Evolutionary conservation across 768 basidiomycete species (phyloP), one percentile per base, ranked within the genome.

Genomic region (Fistulinella prunicolor): DNA sequence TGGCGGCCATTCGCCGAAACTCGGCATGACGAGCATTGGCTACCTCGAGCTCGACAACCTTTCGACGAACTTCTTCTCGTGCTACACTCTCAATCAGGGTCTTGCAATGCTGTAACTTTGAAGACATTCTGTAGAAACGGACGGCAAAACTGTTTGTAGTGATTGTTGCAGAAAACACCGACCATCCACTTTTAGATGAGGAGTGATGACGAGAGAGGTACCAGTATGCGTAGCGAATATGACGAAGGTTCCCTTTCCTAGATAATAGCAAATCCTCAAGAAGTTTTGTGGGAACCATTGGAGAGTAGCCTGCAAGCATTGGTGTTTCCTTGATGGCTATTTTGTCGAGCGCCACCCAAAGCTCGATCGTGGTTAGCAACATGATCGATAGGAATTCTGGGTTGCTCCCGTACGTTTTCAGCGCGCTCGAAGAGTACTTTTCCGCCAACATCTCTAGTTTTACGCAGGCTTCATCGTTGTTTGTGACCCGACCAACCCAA

Each of bases 401-500:
- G 10, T 36, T 36, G 17, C 17, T n/a, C n/a, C 16, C 30, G 13
- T 32, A 32, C 13, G 30, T 32, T 36, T 36, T 19, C 16, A n/a
- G 35, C 1, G 74, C 66, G 1, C 62, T 39, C 2, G 53, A 48
- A 6, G 55, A 50, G 30, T 75, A 70, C 9, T 53, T 34, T 6
- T 42, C 36, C 32, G 20, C 17, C 10, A 36, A 36, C 3, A 36
- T 36, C 17, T 36, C 35, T 7, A 36, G 6, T 10, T 36, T 4
- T 2, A 19, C 17, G 35, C 35, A 17, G 4, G 35, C 35, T 7
- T 36, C 17, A 7, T 19, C 35, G 17, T 29, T 22, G 6, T 39
- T 20, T 1, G 26, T 21, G 40, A 57, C 63, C 32, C 2, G 9
- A 9, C 38, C 23, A 14, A 69, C 50, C 73, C 73, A 75, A 13